A percentile compares a stretch with the other conserved stretches of the same genome.
phyloP scores from a whole-genome alignment of 257 asterid genomes.

The Paulownia fortunei region DNA sequence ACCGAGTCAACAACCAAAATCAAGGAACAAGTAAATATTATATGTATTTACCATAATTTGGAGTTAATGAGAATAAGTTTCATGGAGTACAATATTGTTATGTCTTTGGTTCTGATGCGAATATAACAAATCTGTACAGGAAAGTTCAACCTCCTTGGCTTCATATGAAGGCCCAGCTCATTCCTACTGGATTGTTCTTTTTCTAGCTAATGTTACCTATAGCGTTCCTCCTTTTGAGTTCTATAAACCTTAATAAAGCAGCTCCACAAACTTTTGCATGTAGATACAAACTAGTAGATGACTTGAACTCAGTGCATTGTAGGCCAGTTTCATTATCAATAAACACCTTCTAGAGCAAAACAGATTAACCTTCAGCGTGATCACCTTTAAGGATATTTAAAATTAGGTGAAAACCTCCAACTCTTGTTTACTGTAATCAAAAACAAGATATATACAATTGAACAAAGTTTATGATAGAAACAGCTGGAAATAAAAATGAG shows the following conservation, averaged over 20 bases:
- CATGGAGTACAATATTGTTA: neutral
- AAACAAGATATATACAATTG: neutral
- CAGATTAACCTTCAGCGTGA: neutral
- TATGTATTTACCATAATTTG: neutral
- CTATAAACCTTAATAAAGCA: neutral
- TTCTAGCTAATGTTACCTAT: neutral
- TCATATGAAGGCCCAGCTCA: neutral
- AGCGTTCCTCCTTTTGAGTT: neutral
- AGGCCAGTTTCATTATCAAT: neutral
- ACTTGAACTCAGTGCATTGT: neutral
- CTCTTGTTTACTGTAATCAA: neutral
- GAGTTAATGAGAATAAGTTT: neutral
- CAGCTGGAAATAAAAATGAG: conserved; percentile 1
- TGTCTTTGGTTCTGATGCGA: conserved; percentile 1
- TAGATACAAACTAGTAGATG: neutral
- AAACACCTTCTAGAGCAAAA: neutral
- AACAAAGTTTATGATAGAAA: neutral
- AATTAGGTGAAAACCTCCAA: neutral
- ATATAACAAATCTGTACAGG: neutral
- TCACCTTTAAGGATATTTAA: neutral
- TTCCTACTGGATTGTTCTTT: neutral
- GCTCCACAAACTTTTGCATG: conserved; percentile 3
- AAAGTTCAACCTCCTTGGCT: neutral
- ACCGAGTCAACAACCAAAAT: conserved; percentile 12
- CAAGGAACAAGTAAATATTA: conserved; percentile 5